Base-by-base conservation (phyloP, 2,329 filamentous ascomycete species). In the Endocalyx cinctus region DNA sequence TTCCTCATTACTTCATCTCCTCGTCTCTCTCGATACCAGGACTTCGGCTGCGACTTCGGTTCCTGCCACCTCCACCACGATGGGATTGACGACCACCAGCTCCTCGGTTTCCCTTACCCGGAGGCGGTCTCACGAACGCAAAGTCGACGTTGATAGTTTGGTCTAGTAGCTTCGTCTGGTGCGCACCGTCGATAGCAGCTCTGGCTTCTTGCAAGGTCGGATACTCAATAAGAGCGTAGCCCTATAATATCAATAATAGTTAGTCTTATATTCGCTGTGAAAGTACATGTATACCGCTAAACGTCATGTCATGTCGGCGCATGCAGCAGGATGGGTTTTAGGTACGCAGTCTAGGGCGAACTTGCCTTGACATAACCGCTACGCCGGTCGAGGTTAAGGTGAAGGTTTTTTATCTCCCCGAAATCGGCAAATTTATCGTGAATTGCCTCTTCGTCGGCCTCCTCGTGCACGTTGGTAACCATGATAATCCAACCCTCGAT, bases 401-500 rank as follows among this genome's bases (percentile, higher is more conserved):
- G 86, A 55, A 90, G 58, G 55, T 92, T 92, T 72, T 88, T 88
- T 53, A 92, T 87, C 63, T 90, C 84, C 49, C 87, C 87, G 54
- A 75, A 92, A 51, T 92, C 86, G 52, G 79, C 83, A 58, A 92
- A 92, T 59, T 79, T 73, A 58, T 92, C 87, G 52, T 84, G 83
- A 36, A 92, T 60, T 28, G 85, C 81, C 66, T 92, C 86, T 63
- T 92, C 86, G 48, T 82, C 84, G 31, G 86, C 84, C 60, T 92
- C 86, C 57, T 92, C 86, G 65, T 92, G 86, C 20, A 92, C 82
- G 54, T 92, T 92, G 33, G 85, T 89, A 46, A 86, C 85, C 43
- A 87, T 79, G 52, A 92, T 71, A 60, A 92, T 92, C 87, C 87
- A 92, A 48, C 87, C 86, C 63, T 92, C 86, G 54, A 92, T 89